phyloP scores from a whole-genome alignment of 805 yeast genomes.

The Ogataea kodamae region DNA sequence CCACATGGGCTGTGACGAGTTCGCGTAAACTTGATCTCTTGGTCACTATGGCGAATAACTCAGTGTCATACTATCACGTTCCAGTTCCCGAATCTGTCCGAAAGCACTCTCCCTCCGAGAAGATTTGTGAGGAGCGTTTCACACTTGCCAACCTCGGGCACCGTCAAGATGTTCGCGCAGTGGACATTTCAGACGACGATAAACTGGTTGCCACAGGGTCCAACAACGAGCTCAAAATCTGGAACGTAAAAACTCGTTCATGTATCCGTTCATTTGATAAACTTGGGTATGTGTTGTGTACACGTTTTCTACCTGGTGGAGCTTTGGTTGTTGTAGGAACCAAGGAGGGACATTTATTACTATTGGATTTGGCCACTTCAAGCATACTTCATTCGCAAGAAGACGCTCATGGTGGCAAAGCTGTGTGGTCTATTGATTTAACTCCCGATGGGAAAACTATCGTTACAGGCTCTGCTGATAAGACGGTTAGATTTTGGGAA shows the following conservation, averaged over 20 bases:
- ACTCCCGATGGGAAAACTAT: constrained; percentile 80
- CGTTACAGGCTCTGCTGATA: constrained; percentile 93
- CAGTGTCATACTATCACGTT: constrained; percentile 64
- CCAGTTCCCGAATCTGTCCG: constrained; percentile 53
- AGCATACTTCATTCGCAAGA: constrained; percentile 65
- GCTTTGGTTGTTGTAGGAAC: constrained; percentile 83
- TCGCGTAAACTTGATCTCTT: constrained; percentile 55
- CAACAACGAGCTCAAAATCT: constrained; percentile 81
- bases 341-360: constrained; percentile 77
- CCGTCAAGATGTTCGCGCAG: constrained; percentile 80
- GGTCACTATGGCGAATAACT: constrained; percentile 66
- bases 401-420: constrained; percentile 66
- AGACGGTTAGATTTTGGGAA: constrained; percentile 85
- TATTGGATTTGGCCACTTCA: constrained; percentile 84
- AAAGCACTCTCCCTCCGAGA: constrained; percentile 44
- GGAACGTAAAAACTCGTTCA: constrained; percentile 72
- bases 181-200: constrained; percentile 79
- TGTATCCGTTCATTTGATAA: constrained; percentile 80
- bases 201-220: constrained; percentile 84
- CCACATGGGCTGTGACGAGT: constrained; percentile 56
- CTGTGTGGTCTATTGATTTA: constrained; percentile 89
- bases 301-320: constrained; percentile 89
- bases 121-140: constrained; percentile 43
- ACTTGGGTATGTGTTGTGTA: constrained; percentile 80
- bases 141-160: constrained; percentile 79